Evolutionary conservation across 345 rosid genomes (phyloP).

Genomic region (Geranium rotundifolium): DNA sequence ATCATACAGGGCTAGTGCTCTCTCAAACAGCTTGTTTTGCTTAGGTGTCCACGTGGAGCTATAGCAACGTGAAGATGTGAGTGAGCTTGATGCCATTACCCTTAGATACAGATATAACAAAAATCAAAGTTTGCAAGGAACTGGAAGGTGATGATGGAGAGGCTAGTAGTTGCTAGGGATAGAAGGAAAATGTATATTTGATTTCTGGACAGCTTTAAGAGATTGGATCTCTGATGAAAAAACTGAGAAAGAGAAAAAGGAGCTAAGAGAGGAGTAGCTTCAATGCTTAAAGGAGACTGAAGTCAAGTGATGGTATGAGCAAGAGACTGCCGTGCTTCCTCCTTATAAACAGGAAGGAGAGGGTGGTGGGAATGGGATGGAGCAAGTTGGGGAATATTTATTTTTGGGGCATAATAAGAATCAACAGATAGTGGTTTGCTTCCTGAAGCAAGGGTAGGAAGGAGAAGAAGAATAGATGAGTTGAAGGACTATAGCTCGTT

Average conservation of each 20-base stretch:
- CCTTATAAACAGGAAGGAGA: slow-evolving; percentile 29
- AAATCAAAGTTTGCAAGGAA: too few relatives aligned
- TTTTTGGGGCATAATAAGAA: not conserved
- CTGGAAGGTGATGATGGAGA: too few relatives aligned
- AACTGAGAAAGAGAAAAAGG: too few relatives aligned
- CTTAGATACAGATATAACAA: too few relatives aligned
- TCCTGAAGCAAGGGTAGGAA: slow-evolving; percentile 10
- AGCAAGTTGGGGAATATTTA: slow-evolving; percentile 36
- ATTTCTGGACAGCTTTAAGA: too few relatives aligned
- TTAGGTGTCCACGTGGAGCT: slow-evolving; percentile 52
- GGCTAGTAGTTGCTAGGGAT: too few relatives aligned
- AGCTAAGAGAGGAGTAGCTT: too few relatives aligned
- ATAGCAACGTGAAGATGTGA: slow-evolving; percentile 30
- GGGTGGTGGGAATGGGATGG: slow-evolving; percentile 14
- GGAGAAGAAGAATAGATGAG: slow-evolving; percentile 7
- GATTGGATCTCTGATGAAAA: too few relatives aligned
- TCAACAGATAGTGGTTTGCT: slow-evolving; percentile 21
- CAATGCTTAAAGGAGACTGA: too few relatives aligned
- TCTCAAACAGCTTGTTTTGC: slow-evolving; percentile 80
- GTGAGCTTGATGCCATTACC: slow-evolving; percentile 11
- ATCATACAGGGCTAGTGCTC: slow-evolving; percentile 69
- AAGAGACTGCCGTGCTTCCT: slow-evolving; percentile 24
- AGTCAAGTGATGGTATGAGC: slow-evolving; percentile 3
- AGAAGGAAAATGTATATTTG: too few relatives aligned
- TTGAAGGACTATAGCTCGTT: slow-evolving; percentile 5